Evolutionary conservation across 768 basidiomycete genomes (phyloP), one percentile per base, ranked within the genome.

Genomic region (Calocybe cyanea): DNA sequence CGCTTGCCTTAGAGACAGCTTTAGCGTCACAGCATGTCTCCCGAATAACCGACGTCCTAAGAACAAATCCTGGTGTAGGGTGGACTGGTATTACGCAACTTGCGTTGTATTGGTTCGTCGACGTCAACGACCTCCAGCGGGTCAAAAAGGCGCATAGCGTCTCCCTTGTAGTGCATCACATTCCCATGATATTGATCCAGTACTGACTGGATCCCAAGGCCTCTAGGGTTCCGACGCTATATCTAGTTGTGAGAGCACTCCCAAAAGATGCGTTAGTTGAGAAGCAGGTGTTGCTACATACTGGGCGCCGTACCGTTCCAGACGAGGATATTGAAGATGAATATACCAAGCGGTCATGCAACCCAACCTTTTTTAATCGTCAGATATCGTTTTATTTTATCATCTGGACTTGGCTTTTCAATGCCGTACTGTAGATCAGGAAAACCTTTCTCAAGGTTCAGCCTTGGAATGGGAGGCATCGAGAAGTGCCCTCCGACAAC

Each of bases 11-110:
- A 9, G 91, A 98, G 64, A 72, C 79, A 1, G 85, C 87, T 1
- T 70, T 98, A 7, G 75, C 79, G 1, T 74, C 82, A 33, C 94
- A 97, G 56, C 96, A 99, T 60, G 82, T 83, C 1, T 61, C 71
- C 7, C 79, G 90, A 36, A 76, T 98, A 21, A 64, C 76, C 0
- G 64, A 72, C 4, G 85, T 84, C 0, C 63, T 94, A 19, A 67
- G 72, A 52, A 72, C 68, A 30, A 77, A 64, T 34, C 67, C 72
- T 9, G 78, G 77, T 13, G 76, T 76, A 23, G 70, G 71, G 18
- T 87, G 87, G 84, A 61, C 61, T 0, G 85, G 85, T 0, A 73
- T 81, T 61, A 62, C 70, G 1, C 87, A 89, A 48, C 66, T 77
- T 25, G 71, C 72, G n/a, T 62, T 92, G 14, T 86, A 85, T 54